Evolutionary conservation across 495 filamentous ascomycete genomes (phyloP).

Genomic region (Talaromyces liani): DNA sequence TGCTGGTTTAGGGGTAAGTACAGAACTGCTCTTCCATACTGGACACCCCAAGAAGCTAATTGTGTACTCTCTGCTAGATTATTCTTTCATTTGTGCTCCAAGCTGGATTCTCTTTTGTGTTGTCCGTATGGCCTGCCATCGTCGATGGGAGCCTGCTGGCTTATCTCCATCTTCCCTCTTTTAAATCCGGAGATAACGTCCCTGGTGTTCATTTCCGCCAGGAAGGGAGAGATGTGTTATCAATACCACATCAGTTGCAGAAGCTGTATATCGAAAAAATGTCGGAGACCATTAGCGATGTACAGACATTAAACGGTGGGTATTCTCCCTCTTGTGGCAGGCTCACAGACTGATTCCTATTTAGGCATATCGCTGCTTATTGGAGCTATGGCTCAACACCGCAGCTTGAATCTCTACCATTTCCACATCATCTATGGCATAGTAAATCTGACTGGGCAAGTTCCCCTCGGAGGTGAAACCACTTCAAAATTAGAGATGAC

Average conservation of each 20-base stretch:
- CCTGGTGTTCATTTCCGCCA: neutral
- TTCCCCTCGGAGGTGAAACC: neutral
- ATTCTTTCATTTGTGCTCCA: slow-evolving; percentile 8
- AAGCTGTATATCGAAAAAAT: neutral
- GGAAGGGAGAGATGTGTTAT: neutral
- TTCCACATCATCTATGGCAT: slow-evolving; percentile 1
- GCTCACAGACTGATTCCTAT: neutral
- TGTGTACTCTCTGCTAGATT: slow-evolving; percentile 6
- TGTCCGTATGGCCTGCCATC: neutral
- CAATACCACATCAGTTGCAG: neutral
- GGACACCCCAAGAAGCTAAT: too few species aligned
- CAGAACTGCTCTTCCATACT: too few species aligned
- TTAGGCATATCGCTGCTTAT: slow-evolving; percentile 1
- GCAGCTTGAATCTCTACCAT: neutral
- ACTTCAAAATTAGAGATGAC: neutral
- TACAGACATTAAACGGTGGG: slow-evolving; percentile 4
- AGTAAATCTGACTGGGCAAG: neutral
- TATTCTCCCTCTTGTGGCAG: too few species aligned
- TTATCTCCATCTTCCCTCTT: neutral
- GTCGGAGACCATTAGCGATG: neutral
- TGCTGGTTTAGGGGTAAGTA: too few species aligned
- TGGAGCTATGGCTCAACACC: neutral
- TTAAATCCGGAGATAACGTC: neutral
- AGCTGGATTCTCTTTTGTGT: slow-evolving; percentile 2
- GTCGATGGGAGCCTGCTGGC: neutral